Evolutionary conservation across 2,329 filamentous ascomycete genomes (phyloP).

Genomic region (Fusarium continuum): DNA sequence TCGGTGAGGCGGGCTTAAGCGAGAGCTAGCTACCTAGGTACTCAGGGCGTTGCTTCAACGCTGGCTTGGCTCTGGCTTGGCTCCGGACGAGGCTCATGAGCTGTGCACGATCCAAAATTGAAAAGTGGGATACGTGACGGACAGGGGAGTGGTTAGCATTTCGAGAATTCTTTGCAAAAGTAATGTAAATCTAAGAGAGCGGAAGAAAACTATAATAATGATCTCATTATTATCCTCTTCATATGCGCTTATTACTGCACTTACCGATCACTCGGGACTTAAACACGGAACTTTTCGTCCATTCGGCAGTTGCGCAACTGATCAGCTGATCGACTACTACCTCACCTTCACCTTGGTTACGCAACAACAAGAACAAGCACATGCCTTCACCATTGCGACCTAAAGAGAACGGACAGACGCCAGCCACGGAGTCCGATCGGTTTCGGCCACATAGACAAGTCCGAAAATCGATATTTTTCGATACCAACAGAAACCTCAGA

Average conservation of each 20-base stretch:
- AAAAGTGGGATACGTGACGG: neutral
- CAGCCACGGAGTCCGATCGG: conserved; percentile 41
- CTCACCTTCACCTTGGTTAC: conserved; percentile 7
- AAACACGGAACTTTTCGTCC: conserved; percentile 19
- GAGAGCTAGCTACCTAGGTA: neutral
- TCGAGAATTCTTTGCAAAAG: too few species aligned
- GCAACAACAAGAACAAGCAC: conserved; percentile 11
- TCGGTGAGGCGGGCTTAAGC: neutral
- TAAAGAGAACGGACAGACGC: conserved; percentile 6
- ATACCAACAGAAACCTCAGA: conserved; percentile 4
- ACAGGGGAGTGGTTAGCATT: too few species aligned
- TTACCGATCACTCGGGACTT: conserved; percentile 26
- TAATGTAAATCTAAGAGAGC: too few species aligned
- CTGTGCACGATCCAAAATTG: too few species aligned
- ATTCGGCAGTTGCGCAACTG: conserved; percentile 24
- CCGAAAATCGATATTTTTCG: conserved; percentile 28
- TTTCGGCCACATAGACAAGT: conserved; percentile 40
- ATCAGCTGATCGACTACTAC: conserved; percentile 23
- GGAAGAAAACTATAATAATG: conserved; percentile 3
- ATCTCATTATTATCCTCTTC: neutral
- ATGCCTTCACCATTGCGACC: conserved; percentile 1
- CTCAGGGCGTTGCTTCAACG: neutral
- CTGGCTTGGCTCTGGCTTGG: conserved; percentile 1
- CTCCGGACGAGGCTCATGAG: conserved; percentile 3
- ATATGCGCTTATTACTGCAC: conserved; percentile 5